phyloP scores from a whole-genome alignment of 2,329 filamentous ascomycete species.

The Torrubiellomyces zombiae region DNA sequence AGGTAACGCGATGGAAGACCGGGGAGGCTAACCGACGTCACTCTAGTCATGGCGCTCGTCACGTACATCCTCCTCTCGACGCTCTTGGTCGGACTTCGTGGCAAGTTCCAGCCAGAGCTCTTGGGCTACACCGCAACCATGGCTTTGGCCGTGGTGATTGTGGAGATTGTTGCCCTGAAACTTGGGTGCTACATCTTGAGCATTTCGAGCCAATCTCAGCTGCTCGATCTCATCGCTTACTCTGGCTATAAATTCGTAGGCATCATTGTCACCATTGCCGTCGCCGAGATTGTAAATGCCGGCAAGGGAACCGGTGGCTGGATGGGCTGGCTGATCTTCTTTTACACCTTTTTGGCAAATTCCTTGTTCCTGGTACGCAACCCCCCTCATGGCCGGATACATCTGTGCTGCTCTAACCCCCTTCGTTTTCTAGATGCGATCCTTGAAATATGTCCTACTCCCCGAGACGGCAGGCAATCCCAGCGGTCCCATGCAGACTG shows the following conservation, averaged over 20 bases:
- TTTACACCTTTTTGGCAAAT: constrained; percentile 86
- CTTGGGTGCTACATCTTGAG: constrained; percentile 83
- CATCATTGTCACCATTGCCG: constrained; percentile 72
- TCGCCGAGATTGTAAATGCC: constrained; percentile 62
- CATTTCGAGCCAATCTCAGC: constrained; percentile 86
- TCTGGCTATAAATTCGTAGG: constrained; percentile 98
- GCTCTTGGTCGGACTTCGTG: constrained; percentile 73
- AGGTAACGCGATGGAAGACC: too few species aligned
- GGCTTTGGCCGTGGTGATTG: constrained; percentile 63
- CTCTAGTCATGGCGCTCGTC: constrained; percentile 74
- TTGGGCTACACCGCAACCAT: constrained; percentile 78
- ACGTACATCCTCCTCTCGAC: constrained; percentile 94
- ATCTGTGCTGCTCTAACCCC: constrained; percentile 7
- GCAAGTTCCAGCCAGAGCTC: constrained; percentile 86
- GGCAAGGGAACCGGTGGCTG: constrained; percentile 73
- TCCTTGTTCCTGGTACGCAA: constrained; percentile 75
- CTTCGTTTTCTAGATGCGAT: constrained; percentile 51
- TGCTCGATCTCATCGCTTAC: constrained; percentile 88
- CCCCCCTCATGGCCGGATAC: background rate
- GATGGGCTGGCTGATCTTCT: constrained; percentile 76
- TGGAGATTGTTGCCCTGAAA: constrained; percentile 84
- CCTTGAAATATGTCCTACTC: constrained; percentile 85
- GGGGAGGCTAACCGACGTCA: constrained; percentile 8
- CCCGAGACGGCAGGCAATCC: constrained; percentile 60
- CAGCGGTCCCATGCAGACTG: constrained; percentile 47